These are phyloP conservation scores for Mucor racemosus DNA, from an alignment of 371 early-diverging fungal genomes.

Conservation along the genomic window DNA sequence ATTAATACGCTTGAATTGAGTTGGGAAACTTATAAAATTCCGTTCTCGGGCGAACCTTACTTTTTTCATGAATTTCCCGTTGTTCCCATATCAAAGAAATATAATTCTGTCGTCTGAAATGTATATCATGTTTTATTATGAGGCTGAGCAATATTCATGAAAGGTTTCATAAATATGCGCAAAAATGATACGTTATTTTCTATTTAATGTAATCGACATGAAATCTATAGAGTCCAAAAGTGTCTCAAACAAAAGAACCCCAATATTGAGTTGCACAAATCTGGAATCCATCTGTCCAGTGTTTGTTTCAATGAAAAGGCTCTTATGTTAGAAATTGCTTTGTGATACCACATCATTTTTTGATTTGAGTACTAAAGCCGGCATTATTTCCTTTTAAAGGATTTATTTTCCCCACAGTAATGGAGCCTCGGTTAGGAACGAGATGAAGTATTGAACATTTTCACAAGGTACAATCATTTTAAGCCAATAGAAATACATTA, in stretches of 20 bases:
- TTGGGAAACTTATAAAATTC: neutral
- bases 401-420: neutral
- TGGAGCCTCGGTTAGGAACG: neutral
- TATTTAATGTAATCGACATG: too few relatives aligned
- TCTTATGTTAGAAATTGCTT: too few relatives aligned
- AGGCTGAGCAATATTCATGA: too few relatives aligned
- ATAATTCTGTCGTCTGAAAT: too few relatives aligned
- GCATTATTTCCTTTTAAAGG: neutral
- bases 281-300: too few relatives aligned
- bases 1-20: neutral
- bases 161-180: too few relatives aligned
- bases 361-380: neutral
- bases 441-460: neutral
- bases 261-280: too few relatives aligned
- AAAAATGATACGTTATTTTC: too few relatives aligned
- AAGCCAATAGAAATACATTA: neutral
- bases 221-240: too few relatives aligned
- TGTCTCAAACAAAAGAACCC: too few relatives aligned
- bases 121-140: too few relatives aligned
- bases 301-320: too few relatives aligned
- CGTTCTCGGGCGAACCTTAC: neutral
- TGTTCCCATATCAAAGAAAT: neutral
- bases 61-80: constrained; percentile 2
- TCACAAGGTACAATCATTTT: neutral
- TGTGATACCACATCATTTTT: neutral